Percentiles rank a stretch among this genome's conserved stretches.
These are phyloP conservation scores for Carex littledalei DNA, from an alignment of 176 grass and related monocot species.

Conservation along the genomic window DNA sequence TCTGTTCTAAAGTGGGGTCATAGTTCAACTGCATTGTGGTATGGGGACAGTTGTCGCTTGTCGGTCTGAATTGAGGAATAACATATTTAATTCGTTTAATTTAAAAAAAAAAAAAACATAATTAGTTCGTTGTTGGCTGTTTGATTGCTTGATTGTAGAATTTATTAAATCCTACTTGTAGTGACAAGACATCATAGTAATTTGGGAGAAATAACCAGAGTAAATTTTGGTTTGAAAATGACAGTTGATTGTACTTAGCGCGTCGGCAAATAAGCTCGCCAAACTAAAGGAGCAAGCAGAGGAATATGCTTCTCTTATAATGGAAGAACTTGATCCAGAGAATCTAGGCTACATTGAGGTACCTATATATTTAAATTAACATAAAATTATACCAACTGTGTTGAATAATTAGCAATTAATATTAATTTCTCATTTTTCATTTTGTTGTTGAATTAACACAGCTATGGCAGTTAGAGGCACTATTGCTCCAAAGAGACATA, in stretches of 20 bases:
- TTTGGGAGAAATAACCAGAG: background rate
- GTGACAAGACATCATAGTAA: background rate
- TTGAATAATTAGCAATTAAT: no score
- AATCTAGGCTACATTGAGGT: constrained; percentile 99
- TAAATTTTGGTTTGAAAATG: background rate
- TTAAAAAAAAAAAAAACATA: no score
- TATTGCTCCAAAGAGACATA: constrained; percentile 90
- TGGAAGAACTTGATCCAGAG: constrained; percentile 98
- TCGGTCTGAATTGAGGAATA: background rate
- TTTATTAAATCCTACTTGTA: background rate
- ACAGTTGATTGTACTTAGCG: constrained; percentile 91
- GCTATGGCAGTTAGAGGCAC: constrained; percentile 90
- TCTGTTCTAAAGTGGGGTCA: background rate
- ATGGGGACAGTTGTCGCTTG: background rate
- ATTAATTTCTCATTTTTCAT: background rate
- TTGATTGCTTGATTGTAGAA: background rate
- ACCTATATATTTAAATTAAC: background rate
- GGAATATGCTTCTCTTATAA: constrained; percentile 94
- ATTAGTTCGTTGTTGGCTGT: background rate
- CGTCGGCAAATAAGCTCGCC: constrained; percentile 90
- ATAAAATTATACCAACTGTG: background rate
- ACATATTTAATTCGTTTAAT: background rate
- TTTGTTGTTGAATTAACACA: constrained; percentile 5
- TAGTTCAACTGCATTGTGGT: background rate
- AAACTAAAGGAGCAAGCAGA: constrained; percentile 96